Evolutionary conservation across 2,329 filamentous ascomycete genomes (phyloP).

Genomic region (Trichoderma sp.): DNA sequence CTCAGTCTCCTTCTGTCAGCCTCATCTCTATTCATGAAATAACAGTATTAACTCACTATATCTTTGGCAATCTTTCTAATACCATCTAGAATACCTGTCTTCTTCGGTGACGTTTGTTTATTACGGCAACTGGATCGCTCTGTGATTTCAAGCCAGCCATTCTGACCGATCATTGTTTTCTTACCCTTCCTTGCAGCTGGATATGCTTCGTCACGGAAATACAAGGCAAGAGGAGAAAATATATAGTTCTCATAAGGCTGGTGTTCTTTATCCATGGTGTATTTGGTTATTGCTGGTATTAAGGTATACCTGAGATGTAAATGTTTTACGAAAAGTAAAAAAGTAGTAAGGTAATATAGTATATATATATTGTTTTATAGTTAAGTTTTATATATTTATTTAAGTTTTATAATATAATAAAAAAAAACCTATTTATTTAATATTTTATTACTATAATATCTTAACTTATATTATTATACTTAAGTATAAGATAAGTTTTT

Average conservation of each 20-base stretch:
- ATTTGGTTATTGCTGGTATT: too few relatives aligned
- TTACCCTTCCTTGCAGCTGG: constrained; percentile 44
- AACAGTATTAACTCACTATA: constrained; percentile 44
- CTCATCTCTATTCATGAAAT: background rate
- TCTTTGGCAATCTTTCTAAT: constrained; percentile 58
- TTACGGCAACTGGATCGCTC: constrained; percentile 29
- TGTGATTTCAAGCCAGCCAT: constrained; percentile 59
- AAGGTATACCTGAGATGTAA: too few relatives aligned
- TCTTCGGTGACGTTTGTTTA: constrained; percentile 41
- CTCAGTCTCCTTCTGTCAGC: constrained; percentile 40
- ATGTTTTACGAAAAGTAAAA: too few relatives aligned
- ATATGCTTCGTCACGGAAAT: constrained; percentile 44
- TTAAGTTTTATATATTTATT: too few relatives aligned
- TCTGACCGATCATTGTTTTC: constrained; percentile 57
- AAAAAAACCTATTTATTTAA: too few relatives aligned
- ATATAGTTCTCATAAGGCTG: constrained; percentile 29
- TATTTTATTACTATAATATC: too few relatives aligned
- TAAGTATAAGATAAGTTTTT: too few relatives aligned
- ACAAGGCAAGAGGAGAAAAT: constrained; percentile 48
- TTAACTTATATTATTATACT: too few relatives aligned
- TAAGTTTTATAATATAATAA: too few relatives aligned
- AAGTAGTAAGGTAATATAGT: too few relatives aligned
- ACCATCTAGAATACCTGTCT: constrained; percentile 46
- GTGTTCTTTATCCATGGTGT: background rate
- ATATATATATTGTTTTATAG: too few relatives aligned